Conservation (phyloP, 106 monocot genomes). For the Dendrobium nobile region DNA sequence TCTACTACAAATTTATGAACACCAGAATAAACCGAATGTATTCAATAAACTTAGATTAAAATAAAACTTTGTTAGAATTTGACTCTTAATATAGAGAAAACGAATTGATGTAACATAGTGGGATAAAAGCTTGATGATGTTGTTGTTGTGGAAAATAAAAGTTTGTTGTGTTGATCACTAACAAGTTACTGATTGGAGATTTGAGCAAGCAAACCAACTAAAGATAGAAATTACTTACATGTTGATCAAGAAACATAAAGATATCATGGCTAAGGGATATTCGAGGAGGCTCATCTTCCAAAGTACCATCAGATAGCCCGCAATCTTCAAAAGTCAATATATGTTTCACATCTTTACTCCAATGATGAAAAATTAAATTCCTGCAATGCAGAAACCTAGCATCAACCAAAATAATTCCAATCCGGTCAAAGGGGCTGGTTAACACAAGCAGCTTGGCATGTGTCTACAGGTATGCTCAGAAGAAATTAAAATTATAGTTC, state of each 20-base stretch:
- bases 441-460: neutral
- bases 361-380: conserved; percentile 70
- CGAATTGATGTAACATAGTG: too few species aligned
- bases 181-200: neutral
- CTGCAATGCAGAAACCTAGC: conserved; percentile 30
- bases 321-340: conserved; percentile 68
- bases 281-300: conserved; percentile 39
- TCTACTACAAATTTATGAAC: neutral
- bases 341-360: conserved; percentile 81
- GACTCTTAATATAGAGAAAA: too few species aligned
- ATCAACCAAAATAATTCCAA: neutral
- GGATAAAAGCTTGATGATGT: too few species aligned
- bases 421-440: neutral
- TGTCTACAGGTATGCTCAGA: neutral
- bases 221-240: conserved; percentile 48
- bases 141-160: neutral
- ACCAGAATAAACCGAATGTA: neutral
- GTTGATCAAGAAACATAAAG: conserved; percentile 69
- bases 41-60: neutral
- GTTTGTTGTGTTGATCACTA: neutral
- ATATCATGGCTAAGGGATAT: conserved; percentile 62
- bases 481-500: conserved; percentile 1
- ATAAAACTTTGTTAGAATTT: neutral
- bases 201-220: neutral
- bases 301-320: conserved; percentile 33